phyloP scores from a whole-genome alignment of 805 yeast genomes.

The Pichia gijzeniarum region DNA sequence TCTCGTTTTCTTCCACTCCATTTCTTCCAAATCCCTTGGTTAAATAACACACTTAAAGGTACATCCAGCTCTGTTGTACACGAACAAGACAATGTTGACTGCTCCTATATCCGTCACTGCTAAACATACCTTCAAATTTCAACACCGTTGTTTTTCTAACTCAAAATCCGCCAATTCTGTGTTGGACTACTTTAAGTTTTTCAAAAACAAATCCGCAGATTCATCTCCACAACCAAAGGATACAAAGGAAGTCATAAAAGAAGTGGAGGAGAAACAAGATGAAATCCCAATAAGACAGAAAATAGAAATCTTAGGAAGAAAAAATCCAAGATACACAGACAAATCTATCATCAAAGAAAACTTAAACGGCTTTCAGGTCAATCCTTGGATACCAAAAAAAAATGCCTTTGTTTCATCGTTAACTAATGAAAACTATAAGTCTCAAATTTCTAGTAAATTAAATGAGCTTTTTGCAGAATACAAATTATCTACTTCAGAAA shows the following conservation, averaged over 20 bases:
- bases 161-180: conserved; percentile 18
- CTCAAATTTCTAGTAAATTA: conserved; percentile 15
- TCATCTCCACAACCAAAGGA: conserved; percentile 14
- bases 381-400: conserved; percentile 28
- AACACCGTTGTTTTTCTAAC: conserved; percentile 15
- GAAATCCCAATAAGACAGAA: conserved; percentile 13
- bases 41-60: too few species aligned
- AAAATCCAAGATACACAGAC: conserved; percentile 24
- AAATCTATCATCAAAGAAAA: conserved; percentile 18
- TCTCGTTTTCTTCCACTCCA: background rate
- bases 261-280: conserved; percentile 21
- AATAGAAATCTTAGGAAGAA: conserved; percentile 28
- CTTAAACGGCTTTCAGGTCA: conserved; percentile 26
- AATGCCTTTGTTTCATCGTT: conserved; percentile 15
- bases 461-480: conserved; percentile 9
- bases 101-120: background rate
- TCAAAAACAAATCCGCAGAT: conserved; percentile 17
- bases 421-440: conserved; percentile 10
- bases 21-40: too few species aligned
- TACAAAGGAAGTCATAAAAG: conserved; percentile 27
- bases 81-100: background rate
- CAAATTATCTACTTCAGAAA: background rate
- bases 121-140: background rate
- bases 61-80: too few species aligned
- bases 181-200: conserved; percentile 30